Percentiles rank a stretch among this genome's conserved stretches.
These are phyloP conservation scores for Podosphaera xanthii DNA, from an alignment of 2,329 filamentous ascomycete species.

Conservation along the genomic window DNA sequence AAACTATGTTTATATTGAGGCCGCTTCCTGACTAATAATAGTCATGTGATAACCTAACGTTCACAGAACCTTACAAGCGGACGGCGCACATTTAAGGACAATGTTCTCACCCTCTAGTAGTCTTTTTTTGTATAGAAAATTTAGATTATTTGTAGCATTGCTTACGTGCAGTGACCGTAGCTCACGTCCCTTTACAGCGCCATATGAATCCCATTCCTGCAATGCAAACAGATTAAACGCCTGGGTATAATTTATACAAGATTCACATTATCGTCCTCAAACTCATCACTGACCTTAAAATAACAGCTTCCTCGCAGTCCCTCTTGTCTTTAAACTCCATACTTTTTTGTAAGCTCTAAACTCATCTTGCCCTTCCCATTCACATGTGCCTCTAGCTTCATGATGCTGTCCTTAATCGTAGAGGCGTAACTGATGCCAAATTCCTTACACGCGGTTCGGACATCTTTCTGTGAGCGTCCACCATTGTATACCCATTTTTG, in stretches of 20 bases:
- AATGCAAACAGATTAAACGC: neutral
- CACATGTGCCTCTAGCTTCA: constrained; percentile 6
- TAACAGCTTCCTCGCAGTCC: neutral
- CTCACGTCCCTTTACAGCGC: too few species aligned
- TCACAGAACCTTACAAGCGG: too few species aligned
- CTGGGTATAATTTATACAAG: neutral
- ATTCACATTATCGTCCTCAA: neutral
- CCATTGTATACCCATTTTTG: constrained; percentile 7
- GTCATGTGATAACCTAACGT: too few species aligned
- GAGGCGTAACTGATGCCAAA: constrained; percentile 5
- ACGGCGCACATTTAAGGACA: too few species aligned
- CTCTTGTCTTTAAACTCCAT: constrained; percentile 1
- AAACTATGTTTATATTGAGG: too few species aligned
- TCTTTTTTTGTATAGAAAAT: too few species aligned
- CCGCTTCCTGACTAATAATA: too few species aligned
- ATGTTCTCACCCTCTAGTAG: too few species aligned
- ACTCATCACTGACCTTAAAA: neutral
- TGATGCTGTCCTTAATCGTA: constrained; percentile 6
- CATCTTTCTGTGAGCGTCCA: constrained; percentile 4
- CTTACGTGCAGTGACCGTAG: too few species aligned
- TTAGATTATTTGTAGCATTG: too few species aligned
- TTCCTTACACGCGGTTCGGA: constrained; percentile 7
- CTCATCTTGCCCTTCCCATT: constrained; percentile 4
- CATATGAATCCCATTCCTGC: too few species aligned
- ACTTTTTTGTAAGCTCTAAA: constrained; percentile 3